These are phyloP conservation scores for Penicillium verrucosum DNA, from an alignment of 2,329 filamentous ascomycete species.

Conservation along the genomic window DNA sequence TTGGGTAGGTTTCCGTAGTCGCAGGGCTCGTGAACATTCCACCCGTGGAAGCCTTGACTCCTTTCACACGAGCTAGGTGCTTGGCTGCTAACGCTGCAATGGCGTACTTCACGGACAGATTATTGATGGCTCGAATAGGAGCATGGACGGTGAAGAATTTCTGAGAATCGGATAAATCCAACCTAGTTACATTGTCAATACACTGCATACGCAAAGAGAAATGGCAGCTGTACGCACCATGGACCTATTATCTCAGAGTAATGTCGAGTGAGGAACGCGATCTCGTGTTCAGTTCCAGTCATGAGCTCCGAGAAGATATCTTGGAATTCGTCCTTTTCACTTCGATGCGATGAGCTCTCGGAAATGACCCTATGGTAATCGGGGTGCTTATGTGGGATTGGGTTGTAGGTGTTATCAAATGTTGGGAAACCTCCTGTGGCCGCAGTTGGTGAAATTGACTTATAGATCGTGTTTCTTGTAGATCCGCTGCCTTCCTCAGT, in stretches of 20 bases:
- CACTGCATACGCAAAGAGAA: not conserved
- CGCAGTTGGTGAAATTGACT: constrained; percentile 12
- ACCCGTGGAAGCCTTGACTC: constrained; percentile 18
- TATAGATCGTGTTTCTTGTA: constrained; percentile 3
- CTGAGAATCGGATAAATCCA: constrained; percentile 41
- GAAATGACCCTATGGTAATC: constrained; percentile 3
- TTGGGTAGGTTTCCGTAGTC: constrained; percentile 53
- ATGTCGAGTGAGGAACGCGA: constrained; percentile 39
- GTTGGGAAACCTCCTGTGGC: not conserved
- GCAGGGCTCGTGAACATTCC: constrained; percentile 41
- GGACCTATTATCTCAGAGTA: constrained; percentile 36
- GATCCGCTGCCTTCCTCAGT: not conserved
- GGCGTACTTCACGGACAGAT: constrained; percentile 34
- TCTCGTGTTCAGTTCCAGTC: constrained; percentile 39
- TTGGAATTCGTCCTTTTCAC: constrained; percentile 32
- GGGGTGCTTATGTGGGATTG: not conserved
- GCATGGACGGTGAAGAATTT: constrained; percentile 40
- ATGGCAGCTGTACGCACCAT: constrained; percentile 26
- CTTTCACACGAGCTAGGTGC: constrained; percentile 37
- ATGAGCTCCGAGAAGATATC: constrained; percentile 38
- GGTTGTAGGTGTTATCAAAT: constrained; percentile 1
- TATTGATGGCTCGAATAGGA: constrained; percentile 38
- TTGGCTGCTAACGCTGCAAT: constrained; percentile 42
- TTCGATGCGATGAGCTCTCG: constrained; percentile 21
- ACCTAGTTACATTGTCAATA: constrained; percentile 23